phyloP scores from a whole-genome alignment of 1,284 basidiomycete genomes.

The Rhizoctonia solani region DNA sequence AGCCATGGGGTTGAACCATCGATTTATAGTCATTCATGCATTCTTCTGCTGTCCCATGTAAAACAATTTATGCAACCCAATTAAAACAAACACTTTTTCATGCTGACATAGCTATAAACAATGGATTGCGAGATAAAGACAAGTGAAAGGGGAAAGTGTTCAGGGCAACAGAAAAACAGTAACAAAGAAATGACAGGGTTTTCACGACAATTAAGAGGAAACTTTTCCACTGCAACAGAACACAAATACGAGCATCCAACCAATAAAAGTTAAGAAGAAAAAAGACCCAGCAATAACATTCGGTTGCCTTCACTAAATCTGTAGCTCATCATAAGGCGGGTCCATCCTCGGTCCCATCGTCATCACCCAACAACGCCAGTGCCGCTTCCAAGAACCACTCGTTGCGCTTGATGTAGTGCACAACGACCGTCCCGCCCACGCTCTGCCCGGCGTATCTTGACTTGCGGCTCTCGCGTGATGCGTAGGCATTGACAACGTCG shows the following conservation, averaged over 20 bases:
- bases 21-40: neutral
- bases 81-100: neutral
- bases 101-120: neutral
- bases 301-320: too few species aligned
- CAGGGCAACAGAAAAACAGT: neutral
- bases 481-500: conserved; percentile 63
- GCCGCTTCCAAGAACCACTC: conserved; percentile 97
- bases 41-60: conserved; percentile 5
- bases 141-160: neutral
- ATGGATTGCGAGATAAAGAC: neutral
- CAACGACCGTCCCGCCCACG: conserved; percentile 90
- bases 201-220: neutral
- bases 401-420: conserved; percentile 96
- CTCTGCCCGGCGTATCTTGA: conserved; percentile 68
- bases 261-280: too few species aligned
- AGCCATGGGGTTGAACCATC: conserved; percentile 59
- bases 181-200: neutral
- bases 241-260: neutral
- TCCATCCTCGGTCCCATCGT: conserved; percentile 4
- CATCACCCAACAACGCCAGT: conserved; percentile 73
- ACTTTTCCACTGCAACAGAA: neutral
- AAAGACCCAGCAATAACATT: too few species aligned
- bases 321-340: too few species aligned
- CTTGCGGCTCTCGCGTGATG: conserved; percentile 66
- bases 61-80: neutral